Evolutionary conservation across 2,329 filamentous ascomycete genomes (phyloP), one percentile per base, ranked within the genome.

Genomic region (Aspergillus awamori): DNA sequence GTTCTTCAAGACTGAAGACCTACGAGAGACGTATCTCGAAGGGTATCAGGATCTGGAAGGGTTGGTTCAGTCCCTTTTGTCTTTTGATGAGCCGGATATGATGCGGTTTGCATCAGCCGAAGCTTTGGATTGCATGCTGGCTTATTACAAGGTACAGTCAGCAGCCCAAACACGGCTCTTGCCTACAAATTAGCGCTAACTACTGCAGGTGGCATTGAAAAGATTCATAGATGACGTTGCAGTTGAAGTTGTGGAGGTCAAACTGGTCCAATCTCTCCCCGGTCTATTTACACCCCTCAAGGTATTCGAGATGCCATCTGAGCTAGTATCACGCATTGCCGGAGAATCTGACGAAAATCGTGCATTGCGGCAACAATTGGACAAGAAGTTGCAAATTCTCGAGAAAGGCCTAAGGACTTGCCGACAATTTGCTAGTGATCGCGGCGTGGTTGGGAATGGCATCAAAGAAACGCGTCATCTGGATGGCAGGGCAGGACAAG

Each of bases 111-210:
- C 39, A 20, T 43, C 24, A 51, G 41, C 33, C 15, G 52, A 54
- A 24, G 52, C 52, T 43, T 39, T 54, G n/a, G 39, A 54, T n/a
- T 54, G 52, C 11, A 54, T 54, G 52, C 38, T 20, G 1, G 52
- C 52, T 22, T 22, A 36, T 36, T 36, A 36, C 11, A 36, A 36
- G 33, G 33, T 36, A 36, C 2, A 36, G 33, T 13, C 33, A 13
- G 11, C 30, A 33, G 10, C 30, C 11, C 3, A 33, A 13, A 1
- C 10, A 10, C 11, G 13, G 4, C 4, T 11, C 30, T 5, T 4
- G 11, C 11, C 5, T 33, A 33, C 5, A 2, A 13, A 5, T 33
- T 3, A 33, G 11, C 5, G 13, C 30, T 36, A 15, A 36, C 11
- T 36, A 5, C 2, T 6, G 4, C 11, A 54, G 52, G 52, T 54